Evolutionary conservation across 495 filamentous ascomycete genomes (phyloP).

Genomic region (Bacidia gigantensis): DNA sequence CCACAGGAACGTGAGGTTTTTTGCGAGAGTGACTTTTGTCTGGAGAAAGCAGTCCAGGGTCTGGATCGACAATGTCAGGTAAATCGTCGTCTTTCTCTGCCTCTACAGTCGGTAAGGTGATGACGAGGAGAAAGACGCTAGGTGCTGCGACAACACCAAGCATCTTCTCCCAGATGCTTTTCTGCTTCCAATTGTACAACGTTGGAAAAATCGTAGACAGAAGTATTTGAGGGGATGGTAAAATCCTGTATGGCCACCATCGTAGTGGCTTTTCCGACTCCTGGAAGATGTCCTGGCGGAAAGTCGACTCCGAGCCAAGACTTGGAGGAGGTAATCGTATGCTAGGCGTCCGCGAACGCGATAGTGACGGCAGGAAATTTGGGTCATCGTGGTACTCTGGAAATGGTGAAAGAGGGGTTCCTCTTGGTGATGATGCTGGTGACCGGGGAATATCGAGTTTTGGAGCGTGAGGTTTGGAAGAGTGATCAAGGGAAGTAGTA

Average conservation of each 20-base stretch:
- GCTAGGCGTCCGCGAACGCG: conserved; percentile 38
- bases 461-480: conserved; percentile 11
- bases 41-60: conserved; percentile 30
- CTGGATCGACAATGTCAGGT: conserved; percentile 22
- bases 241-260: conserved; percentile 65
- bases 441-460: conserved; percentile 10
- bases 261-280: conserved; percentile 23
- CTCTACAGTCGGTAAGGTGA: conserved; percentile 88
- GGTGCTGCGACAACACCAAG: conserved; percentile 71
- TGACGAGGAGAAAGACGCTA: conserved; percentile 77
- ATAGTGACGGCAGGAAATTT: conserved; percentile 23
- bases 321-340: conserved; percentile 37
- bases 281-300: conserved; percentile 13
- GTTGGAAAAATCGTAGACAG: conserved; percentile 77
- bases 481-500: background rate
- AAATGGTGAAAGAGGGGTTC: conserved; percentile 34
- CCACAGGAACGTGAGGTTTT: conserved; percentile 23
- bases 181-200: conserved; percentile 61
- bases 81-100: conserved; percentile 37
- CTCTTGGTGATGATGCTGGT: conserved; percentile 11
- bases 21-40: conserved; percentile 17
- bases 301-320: conserved; percentile 35
- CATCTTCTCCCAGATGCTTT: conserved; percentile 60
- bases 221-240: conserved; percentile 58
- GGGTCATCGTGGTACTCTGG: conserved; percentile 36